These are phyloP conservation scores for Firmiana major DNA, from an alignment of 345 rosid genomes.

Conservation along the genomic window DNA sequence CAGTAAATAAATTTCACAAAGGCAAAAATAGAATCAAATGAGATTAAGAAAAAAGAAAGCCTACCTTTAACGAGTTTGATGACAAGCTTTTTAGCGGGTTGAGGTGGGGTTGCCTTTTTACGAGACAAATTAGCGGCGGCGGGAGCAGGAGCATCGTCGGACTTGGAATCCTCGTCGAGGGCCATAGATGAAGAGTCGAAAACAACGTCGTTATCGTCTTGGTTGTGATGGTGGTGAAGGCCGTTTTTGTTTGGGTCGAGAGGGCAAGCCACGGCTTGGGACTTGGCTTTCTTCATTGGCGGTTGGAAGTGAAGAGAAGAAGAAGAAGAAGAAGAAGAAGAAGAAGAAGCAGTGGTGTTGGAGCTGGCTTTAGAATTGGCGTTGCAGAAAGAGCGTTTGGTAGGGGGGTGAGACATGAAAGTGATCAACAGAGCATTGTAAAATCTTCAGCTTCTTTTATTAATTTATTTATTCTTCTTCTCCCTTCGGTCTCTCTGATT, in stretches of 20 bases:
- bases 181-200: slow-evolving; percentile 50
- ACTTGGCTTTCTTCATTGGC: slow-evolving; percentile 72
- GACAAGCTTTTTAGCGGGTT: slow-evolving; percentile 69
- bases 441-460: not conserved
- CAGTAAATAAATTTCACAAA: slow-evolving; percentile 9
- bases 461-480: not conserved
- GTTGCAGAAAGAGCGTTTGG: slow-evolving; percentile 50
- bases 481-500: not conserved
- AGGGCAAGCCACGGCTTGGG: slow-evolving; percentile 53
- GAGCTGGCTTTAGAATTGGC: not conserved
- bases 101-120: slow-evolving; percentile 64
- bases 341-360: not conserved
- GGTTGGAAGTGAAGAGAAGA: slow-evolving; percentile 10
- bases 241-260: slow-evolving; percentile 44
- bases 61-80: slow-evolving; percentile 85
- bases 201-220: slow-evolving; percentile 29
- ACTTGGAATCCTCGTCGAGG: slow-evolving; percentile 51
- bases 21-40: not conserved
- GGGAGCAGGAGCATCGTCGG: slow-evolving; percentile 15
- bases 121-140: slow-evolving; percentile 68
- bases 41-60: not conserved
- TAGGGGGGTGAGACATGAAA: slow-evolving; percentile 67
- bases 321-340: not conserved
- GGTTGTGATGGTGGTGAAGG: slow-evolving; percentile 28
- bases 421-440: slow-evolving; percentile 18